A percentile compares a stretch with the other conserved stretches of the same genome.
These are phyloP conservation scores for Hericium alpestre DNA, from an alignment of 768 basidiomycete genomes.

Conservation along the genomic window DNA sequence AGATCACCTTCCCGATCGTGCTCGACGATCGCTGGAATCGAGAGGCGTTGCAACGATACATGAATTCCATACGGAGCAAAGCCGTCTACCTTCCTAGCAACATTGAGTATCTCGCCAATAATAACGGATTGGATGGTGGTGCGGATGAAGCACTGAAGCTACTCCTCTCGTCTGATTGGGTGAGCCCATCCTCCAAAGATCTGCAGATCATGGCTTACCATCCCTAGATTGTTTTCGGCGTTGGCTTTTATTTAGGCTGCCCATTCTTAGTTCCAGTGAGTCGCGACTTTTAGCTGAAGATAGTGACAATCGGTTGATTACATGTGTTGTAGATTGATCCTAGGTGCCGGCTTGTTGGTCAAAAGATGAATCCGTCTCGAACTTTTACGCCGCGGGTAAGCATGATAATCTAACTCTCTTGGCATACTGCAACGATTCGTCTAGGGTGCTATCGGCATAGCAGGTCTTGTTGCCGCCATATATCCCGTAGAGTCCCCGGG, in stretches of 20 bases:
- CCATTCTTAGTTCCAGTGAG: conserved; percentile 51
- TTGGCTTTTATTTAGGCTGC: conserved; percentile 56
- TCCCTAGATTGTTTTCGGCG: conserved; percentile 45
- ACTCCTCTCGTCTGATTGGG: conserved; percentile 31
- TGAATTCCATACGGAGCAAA: conserved; percentile 39
- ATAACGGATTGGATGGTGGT: conserved; percentile 43
- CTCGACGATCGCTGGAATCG: conserved; percentile 49
- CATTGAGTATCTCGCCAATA: conserved; percentile 52
- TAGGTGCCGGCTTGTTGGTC: conserved; percentile 46
- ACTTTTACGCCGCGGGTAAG: conserved; percentile 52
- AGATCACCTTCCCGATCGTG: conserved; percentile 50
- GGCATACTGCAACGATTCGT: not conserved
- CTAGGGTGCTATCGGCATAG: conserved; percentile 62
- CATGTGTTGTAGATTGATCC: conserved; percentile 37
- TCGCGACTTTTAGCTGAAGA: not conserved
- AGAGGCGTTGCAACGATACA: conserved; percentile 49
- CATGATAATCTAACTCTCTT: not conserved
- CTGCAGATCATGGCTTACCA: not conserved
- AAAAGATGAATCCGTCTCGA: conserved; percentile 69
- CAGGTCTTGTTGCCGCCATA: conserved; percentile 55
- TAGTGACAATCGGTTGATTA: not conserved
- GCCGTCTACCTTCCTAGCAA: conserved; percentile 64
- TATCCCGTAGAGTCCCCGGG: conserved; percentile 58
- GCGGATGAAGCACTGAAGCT: conserved; percentile 33
- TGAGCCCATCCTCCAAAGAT: conserved; percentile 27